Conservation (phyloP, 345 rosid genomes). For the Dipteronia sinensis region DNA sequence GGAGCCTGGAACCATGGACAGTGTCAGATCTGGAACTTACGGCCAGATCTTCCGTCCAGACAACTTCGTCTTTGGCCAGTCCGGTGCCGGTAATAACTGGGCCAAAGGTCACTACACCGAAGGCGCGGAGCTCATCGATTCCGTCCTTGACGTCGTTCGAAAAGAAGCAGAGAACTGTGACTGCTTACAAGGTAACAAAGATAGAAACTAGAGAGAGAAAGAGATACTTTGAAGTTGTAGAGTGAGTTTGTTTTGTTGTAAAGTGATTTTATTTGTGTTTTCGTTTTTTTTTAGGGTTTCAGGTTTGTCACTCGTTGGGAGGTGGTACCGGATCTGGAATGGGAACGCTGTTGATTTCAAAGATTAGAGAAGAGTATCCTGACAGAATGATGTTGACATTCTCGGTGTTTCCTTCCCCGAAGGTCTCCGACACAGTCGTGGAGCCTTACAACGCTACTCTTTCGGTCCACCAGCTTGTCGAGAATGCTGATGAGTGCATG, state of each 20-base stretch:
- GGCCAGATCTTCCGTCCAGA: slow-evolving; percentile 68
- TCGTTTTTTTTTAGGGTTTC: slow-evolving; percentile 31
- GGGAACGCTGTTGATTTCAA: slow-evolving; percentile 47
- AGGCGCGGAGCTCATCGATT: slow-evolving; percentile 65
- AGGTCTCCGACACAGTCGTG: slow-evolving; percentile 50
- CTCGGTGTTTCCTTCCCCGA: slow-evolving; percentile 44
- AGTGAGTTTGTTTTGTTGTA: not conserved
- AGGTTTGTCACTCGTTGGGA: slow-evolving; percentile 46
- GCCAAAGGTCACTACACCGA: slow-evolving; percentile 70
- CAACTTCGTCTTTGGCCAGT: slow-evolving; percentile 60
- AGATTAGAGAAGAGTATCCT: slow-evolving; percentile 49
- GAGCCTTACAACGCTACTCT: slow-evolving; percentile 49
- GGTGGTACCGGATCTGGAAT: slow-evolving; percentile 50
- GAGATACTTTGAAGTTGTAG: not conserved
- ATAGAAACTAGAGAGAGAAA: not conserved
- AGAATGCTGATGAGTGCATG: slow-evolving; percentile 51
- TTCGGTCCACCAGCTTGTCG: slow-evolving; percentile 46
- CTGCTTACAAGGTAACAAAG: slow-evolving; percentile 56
- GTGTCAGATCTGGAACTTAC: slow-evolving; percentile 55
- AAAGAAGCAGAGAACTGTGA: slow-evolving; percentile 72
- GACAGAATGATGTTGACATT: slow-evolving; percentile 51
- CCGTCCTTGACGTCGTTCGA: slow-evolving; percentile 62
- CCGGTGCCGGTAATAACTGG: slow-evolving; percentile 67
- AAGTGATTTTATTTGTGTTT: not conserved
- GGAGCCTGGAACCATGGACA: slow-evolving; percentile 70